phyloP scores from a whole-genome alignment of 805 yeast species.

The Candida maris region DNA sequence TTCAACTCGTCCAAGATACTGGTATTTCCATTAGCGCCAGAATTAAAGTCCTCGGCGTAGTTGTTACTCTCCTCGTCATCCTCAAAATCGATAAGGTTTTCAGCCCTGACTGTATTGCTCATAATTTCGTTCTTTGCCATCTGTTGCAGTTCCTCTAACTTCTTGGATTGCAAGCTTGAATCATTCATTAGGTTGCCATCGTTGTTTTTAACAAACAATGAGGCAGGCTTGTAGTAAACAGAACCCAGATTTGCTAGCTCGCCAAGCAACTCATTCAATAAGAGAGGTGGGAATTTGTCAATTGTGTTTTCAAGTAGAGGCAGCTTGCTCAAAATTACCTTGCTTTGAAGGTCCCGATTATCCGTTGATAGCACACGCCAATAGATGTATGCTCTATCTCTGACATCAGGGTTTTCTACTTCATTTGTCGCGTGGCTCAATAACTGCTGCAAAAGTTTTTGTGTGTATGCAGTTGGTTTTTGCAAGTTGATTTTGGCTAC shows the following conservation, averaged over 20 bases:
- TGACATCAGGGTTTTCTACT: constrained; percentile 69
- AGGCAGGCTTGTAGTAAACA: constrained; percentile 81
- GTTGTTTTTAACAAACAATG: constrained; percentile 43
- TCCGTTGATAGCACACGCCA: constrained; percentile 67
- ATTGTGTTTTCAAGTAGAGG: constrained; percentile 74
- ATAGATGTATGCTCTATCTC: constrained; percentile 76
- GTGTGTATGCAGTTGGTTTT: constrained; percentile 31
- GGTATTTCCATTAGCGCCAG: constrained; percentile 26
- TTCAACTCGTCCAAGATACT: constrained; percentile 69
- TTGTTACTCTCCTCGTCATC: constrained; percentile 44
- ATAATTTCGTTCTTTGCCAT: constrained; percentile 75
- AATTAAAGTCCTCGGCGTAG: constrained; percentile 8
- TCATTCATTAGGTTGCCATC: constrained; percentile 20
- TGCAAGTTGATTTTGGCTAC: constrained; percentile 52
- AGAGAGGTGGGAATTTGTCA: constrained; percentile 62
- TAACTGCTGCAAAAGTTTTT: constrained; percentile 50
- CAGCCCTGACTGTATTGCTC: constrained; percentile 56
- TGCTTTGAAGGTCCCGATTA: constrained; percentile 41
- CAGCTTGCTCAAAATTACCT: constrained; percentile 55
- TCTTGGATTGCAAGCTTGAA: constrained; percentile 40
- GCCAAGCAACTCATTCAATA: constrained; percentile 63
- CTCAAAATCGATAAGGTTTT: constrained; percentile 82
- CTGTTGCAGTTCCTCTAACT: constrained; percentile 72
- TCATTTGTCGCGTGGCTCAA: constrained; percentile 61
- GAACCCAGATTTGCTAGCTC: constrained; percentile 85